Percentiles rank a stretch among this genome's conserved stretches.
phyloP scores from a whole-genome alignment of 768 basidiomycete species.

The Coprinopsis marcescibilis region DNA sequence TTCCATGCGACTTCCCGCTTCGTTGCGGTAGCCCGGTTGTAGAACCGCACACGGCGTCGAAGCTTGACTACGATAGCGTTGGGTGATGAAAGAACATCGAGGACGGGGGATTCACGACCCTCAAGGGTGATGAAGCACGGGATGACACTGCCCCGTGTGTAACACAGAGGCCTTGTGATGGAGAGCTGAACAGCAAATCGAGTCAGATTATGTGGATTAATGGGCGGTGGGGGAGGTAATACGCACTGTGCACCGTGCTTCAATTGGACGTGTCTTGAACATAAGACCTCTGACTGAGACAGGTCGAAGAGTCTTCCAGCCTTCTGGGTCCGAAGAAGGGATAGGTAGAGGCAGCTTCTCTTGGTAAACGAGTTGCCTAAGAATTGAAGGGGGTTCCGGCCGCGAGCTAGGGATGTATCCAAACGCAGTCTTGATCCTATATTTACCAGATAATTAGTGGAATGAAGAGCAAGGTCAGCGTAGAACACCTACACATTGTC shows the following conservation, averaged over 20 bases:
- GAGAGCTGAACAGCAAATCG: constrained; percentile 6
- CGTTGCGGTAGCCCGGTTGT: constrained; percentile 29
- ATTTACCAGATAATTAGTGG: background rate
- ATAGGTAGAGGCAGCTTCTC: constrained; percentile 38
- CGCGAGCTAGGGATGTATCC: constrained; percentile 44
- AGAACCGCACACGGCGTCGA: constrained; percentile 37
- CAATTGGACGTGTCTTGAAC: constrained; percentile 32
- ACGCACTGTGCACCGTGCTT: constrained; percentile 39
- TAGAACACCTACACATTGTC: constrained; percentile 37
- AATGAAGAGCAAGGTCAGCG: background rate
- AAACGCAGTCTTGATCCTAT: constrained; percentile 46
- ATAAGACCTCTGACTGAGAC: constrained; percentile 36
- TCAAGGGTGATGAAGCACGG: constrained; percentile 41
- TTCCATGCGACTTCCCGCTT: constrained; percentile 38
- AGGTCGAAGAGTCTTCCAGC: constrained; percentile 42
- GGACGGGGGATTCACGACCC: constrained; percentile 29
- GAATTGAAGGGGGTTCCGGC: constrained; percentile 39
- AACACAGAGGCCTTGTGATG: constrained; percentile 31
- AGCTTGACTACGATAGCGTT: constrained; percentile 33
- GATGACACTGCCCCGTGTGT: constrained; percentile 43
- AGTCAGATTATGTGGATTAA: background rate
- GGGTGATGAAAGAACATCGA: constrained; percentile 40
- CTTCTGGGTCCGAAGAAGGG: constrained; percentile 44
- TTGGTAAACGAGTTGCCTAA: constrained; percentile 47
- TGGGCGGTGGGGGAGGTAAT: background rate